Evolutionary conservation across 2,329 filamentous ascomycete species (phyloP).

Genomic region (Chrysoporthe austroafricana): DNA sequence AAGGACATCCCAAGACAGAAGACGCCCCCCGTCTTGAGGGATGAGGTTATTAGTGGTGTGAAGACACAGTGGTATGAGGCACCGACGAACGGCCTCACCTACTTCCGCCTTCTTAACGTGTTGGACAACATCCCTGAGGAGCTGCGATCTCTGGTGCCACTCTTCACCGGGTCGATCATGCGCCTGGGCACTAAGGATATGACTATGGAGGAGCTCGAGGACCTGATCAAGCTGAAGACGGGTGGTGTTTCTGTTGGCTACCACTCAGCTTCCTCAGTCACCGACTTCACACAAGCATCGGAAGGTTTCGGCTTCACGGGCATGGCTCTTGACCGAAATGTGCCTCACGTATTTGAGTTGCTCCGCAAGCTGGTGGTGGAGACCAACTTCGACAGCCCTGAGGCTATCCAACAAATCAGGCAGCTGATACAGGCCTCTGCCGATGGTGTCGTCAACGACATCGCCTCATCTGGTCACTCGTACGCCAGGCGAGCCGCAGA

Average conservation of each 20-base stretch:
- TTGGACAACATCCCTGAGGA: constrained; percentile 82
- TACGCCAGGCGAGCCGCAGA: constrained; percentile 86
- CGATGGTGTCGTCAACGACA: constrained; percentile 87
- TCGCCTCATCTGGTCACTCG: constrained; percentile 86
- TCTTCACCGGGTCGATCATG: constrained; percentile 93
- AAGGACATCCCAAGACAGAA: constrained; percentile 84
- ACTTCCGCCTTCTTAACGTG: constrained; percentile 87
- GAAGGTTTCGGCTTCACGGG: constrained; percentile 87
- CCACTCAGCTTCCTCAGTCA: constrained; percentile 78
- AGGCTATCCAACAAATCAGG: constrained; percentile 79
- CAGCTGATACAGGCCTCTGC: constrained; percentile 86
- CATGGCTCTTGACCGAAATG: constrained; percentile 86
- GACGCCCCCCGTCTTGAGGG: constrained; percentile 62
- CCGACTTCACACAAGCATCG: constrained; percentile 68
- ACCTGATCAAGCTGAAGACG: constrained; percentile 94
- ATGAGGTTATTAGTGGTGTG: constrained; percentile 67
- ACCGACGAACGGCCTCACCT: constrained; percentile 92
- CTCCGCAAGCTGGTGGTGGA: constrained; percentile 79
- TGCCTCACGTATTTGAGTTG: constrained; percentile 88
- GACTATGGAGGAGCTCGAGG: constrained; percentile 93
- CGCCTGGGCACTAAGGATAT: constrained; percentile 85
- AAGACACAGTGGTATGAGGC: constrained; percentile 89
- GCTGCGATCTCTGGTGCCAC: constrained; percentile 78
- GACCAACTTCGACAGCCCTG: constrained; percentile 85
- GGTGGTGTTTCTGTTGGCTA: constrained; percentile 87